Conservation (phyloP, 2,329 filamentous ascomycete species). For the Colletotrichum sojae region DNA sequence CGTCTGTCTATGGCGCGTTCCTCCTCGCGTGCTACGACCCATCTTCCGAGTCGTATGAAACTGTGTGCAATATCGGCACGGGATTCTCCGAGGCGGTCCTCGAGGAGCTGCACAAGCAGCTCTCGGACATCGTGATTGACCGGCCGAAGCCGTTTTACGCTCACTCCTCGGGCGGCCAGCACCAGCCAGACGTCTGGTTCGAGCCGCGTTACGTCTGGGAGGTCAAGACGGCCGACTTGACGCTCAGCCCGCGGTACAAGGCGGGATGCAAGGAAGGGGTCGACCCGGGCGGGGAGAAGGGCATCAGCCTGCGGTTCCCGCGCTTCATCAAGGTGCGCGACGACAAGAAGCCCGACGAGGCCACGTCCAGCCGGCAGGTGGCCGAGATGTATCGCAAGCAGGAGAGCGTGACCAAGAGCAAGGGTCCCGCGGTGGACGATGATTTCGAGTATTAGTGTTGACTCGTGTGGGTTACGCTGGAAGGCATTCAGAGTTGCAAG, state of each 20-base stretch:
- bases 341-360: conserved; percentile 95
- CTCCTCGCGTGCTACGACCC: conserved; percentile 94
- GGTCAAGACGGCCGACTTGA: conserved; percentile 96
- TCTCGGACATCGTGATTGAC: conserved; percentile 86
- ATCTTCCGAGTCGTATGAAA: conserved; percentile 86
- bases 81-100: conserved; percentile 96
- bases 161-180: conserved; percentile 86
- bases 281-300: conserved; percentile 79
- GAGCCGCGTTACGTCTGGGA: conserved; percentile 97
- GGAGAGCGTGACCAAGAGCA: conserved; percentile 89
- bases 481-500: not conserved
- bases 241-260: conserved; percentile 91
- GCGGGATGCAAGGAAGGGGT: conserved; percentile 88
- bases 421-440: conserved; percentile 90
- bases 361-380: conserved; percentile 86
- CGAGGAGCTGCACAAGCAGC: conserved; percentile 84
- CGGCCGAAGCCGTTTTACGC: conserved; percentile 94
- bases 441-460: conserved; percentile 90
- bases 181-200: conserved; percentile 99
- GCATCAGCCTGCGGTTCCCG: conserved; percentile 91
- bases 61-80: conserved; percentile 98
- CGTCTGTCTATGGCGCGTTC: conserved; percentile 95
- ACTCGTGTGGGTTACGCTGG: no score
- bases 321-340: conserved; percentile 92
- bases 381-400: conserved; percentile 98